Percentiles rank a stretch among this genome's conserved stretches.
Conservation (phyloP, 208 protist species). For the Wallacemonas sp. region DNA sequence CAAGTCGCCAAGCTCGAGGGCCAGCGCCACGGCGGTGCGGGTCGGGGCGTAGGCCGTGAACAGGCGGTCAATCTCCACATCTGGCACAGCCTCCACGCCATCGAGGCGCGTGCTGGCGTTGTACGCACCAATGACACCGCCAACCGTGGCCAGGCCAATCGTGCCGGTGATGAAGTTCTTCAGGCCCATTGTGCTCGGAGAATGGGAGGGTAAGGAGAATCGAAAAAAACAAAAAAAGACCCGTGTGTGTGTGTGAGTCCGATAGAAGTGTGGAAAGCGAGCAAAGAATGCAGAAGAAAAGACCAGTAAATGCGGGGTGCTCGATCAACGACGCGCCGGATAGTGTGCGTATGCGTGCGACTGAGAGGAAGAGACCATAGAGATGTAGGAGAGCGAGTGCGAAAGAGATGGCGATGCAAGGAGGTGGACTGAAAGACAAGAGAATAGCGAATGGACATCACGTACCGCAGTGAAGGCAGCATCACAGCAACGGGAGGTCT, state of each 20-base stretch:
- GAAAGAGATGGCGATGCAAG: not conserved
- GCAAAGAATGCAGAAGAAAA: conserved; percentile 14
- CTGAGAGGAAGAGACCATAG: not conserved
- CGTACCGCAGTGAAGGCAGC: too few species aligned
- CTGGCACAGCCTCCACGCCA: conserved; percentile 19
- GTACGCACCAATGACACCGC: conserved; percentile 12
- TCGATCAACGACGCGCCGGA: not conserved
- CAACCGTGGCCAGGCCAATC: conserved; percentile 16
- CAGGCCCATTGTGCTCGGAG: conserved; percentile 19
- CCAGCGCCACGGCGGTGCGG: not conserved
- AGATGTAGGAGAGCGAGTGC: not conserved
- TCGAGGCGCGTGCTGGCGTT: conserved; percentile 21
- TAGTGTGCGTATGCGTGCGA: not conserved
- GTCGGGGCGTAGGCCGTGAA: conserved; percentile 11
- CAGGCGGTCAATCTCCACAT: conserved; percentile 10
- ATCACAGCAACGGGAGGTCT: too few species aligned
- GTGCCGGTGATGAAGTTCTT: conserved; percentile 17
- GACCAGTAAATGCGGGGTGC: not conserved
- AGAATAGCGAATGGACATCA: not conserved
- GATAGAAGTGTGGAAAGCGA: not conserved
- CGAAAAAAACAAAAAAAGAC: not conserved
- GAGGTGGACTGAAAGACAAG: not conserved
- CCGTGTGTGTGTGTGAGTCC: too few species aligned
- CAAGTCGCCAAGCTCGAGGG: not conserved
- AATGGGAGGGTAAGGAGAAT: not conserved